A percentile compares a stretch with the other conserved stretches of the same genome.
Conservation (phyloP, 371 early-diverging fungal genomes). For the Mucor indicus region DNA sequence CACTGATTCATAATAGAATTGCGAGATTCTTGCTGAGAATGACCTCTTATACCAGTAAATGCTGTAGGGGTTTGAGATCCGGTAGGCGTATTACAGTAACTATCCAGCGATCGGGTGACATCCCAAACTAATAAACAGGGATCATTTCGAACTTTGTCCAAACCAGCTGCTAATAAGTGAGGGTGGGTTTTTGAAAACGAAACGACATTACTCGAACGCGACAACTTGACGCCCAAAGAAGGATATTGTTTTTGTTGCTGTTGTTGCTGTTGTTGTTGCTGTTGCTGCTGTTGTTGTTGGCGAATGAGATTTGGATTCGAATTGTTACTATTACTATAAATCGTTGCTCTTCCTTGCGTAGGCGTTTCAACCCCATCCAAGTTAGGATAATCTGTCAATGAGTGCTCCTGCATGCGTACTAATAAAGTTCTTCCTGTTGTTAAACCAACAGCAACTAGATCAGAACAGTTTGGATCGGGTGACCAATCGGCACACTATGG, state of each 20-base stretch:
- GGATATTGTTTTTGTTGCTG: conserved; percentile 44
- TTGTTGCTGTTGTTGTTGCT: conserved; percentile 5
- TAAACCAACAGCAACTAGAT: conserved; percentile 70
- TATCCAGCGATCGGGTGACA: conserved; percentile 49
- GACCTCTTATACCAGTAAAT: neutral
- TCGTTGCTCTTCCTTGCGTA: conserved; percentile 6
- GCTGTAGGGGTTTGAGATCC: conserved; percentile 32
- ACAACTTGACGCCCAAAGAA: conserved; percentile 52
- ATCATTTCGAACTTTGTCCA: conserved; percentile 77
- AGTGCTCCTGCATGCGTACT: conserved; percentile 54
- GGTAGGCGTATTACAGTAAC: conserved; percentile 26
- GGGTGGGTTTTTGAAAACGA: conserved; percentile 65
- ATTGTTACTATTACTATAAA: conserved; percentile 1
- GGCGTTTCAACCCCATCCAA: conserved; percentile 19
- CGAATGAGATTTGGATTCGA: neutral
- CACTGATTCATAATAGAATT: conserved; percentile 15
- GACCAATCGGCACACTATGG: conserved; percentile 77
- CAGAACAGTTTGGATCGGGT: conserved; percentile 60
- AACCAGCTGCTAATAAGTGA: conserved; percentile 62
- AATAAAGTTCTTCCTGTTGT: conserved; percentile 67
- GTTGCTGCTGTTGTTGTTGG: conserved; percentile 8
- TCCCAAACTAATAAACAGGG: conserved; percentile 78
- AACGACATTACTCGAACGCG: conserved; percentile 73
- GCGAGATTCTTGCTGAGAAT: conserved; percentile 11
- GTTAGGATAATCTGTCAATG: conserved; percentile 22